Conservation (phyloP, 116 monocot genomes). For the Papilionanthe hybrid region DNA sequence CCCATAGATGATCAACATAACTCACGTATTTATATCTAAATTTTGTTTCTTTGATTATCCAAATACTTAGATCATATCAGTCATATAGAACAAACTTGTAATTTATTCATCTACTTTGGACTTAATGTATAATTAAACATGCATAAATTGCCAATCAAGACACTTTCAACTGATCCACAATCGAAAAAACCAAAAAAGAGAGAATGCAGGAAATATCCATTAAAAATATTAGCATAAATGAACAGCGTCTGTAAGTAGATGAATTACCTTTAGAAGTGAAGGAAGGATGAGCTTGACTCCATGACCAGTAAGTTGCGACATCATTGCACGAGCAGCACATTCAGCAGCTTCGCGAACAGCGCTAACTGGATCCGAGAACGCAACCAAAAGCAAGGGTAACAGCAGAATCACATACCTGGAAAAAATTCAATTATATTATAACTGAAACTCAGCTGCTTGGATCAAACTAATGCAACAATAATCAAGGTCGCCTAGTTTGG, state of each 20-base stretch:
- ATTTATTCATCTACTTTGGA: no score
- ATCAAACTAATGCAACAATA: background rate
- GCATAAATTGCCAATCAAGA: no score
- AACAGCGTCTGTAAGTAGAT: background rate
- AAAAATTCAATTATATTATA: conserved; percentile 10
- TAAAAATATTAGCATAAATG: background rate
- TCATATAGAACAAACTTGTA: no score
- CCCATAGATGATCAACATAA: no score
- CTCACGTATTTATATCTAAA: no score
- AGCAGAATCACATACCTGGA: conserved; percentile 92
- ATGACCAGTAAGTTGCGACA: conserved; percentile 84
- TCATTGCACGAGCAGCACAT: conserved; percentile 99
- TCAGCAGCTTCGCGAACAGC: conserved; percentile 96
- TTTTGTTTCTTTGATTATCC: no score
- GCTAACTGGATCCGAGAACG: conserved; percentile 83
- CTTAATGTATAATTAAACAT: no score
- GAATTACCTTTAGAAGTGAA: conserved; percentile 78
- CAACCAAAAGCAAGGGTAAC: conserved; percentile 81
- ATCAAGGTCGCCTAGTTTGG: background rate
- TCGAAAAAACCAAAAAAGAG: background rate
- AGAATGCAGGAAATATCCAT: background rate
- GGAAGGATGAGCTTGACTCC: conserved; percentile 99
- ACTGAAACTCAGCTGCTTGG: background rate
- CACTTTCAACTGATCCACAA: background rate
- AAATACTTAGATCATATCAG: no score